Base-by-base conservation (phyloP, 805 yeast genomes). In the Cyberlindnera euphorbiiphila region DNA sequence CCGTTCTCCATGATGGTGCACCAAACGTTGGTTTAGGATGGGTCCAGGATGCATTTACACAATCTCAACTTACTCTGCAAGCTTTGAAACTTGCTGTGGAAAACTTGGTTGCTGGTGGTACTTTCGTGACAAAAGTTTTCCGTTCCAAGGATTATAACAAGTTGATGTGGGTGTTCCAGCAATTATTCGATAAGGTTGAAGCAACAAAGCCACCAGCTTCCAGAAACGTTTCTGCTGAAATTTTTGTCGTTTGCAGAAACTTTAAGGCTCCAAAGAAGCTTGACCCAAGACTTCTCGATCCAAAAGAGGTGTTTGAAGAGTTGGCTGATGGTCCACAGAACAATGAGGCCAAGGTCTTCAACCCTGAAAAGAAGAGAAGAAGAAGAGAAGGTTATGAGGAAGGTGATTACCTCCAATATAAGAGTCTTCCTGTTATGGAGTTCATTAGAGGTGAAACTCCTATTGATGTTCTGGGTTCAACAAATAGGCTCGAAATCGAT, bases 1-100 rank as follows among this genome's bases (percentile, higher is more conserved):
- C 95, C 0, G 98, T 93, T 14, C 68, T 93, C 57, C 98, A 93
- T 65, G 99, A 93, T 73, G 99, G 99, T 81, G 99, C 99, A 20
- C 99, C 99, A 21, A 93, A 93, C 57, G 98, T 93, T 53, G 99
- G 99, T 81, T 73, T 93, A 57, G 95, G 96, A n/a, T 93, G 99
- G 99, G 93, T 85, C 15, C 99, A 93, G 64, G 99, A 93, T 77
- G 98, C 99, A 1, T 93, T 86, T 66, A 87, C 98, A 2, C 99
- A 93, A 67, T 87, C 96, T 19, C 98, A 91, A 58, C 77, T 93
- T 51, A 94, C 96, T 21, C 69, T 93, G 50, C 96, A 89, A 67
- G 95, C 98, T 22, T 71, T 93, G 55, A 87, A 82, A 60, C 71
- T 93, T 43, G 99, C 98, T 1, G 96, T 82, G 11, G 99, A 93